Percentiles rank a stretch among this genome's conserved stretches.
These are phyloP conservation scores for Ordospora colligata DNA, from an alignment of 371 early-diverging fungal genomes.

Conservation along the genomic window DNA sequence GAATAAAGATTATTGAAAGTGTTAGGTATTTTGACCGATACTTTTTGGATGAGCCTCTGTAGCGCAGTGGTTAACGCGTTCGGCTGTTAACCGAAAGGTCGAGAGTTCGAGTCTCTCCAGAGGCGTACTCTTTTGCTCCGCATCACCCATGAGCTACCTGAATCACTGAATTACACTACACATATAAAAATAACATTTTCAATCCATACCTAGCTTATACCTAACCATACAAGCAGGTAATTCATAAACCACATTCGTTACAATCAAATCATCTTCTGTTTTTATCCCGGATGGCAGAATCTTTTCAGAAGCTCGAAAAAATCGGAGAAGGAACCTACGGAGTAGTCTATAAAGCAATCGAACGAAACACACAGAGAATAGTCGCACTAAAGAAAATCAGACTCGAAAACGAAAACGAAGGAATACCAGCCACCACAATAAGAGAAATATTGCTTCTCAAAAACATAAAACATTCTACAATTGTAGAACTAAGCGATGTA, in stretches of 20 bases:
- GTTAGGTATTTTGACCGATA: not conserved
- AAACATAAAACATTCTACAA: slow-evolving; percentile 76
- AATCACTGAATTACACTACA: not conserved
- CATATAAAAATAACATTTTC: not conserved
- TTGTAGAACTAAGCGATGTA: slow-evolving; percentile 82
- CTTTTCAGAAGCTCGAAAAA: slow-evolving; percentile 73
- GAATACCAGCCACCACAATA: slow-evolving; percentile 86
- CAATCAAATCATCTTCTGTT: not conserved
- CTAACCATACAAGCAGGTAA: no score
- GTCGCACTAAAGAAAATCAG: slow-evolving; percentile 93
- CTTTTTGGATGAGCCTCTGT: not conserved
- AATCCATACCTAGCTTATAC: not conserved
- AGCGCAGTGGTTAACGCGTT: slow-evolving; percentile 20
- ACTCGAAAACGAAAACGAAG: slow-evolving; percentile 84
- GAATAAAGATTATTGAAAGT: no score
- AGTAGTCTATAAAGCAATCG: slow-evolving; percentile 93
- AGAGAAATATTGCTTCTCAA: slow-evolving; percentile 87
- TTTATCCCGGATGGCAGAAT: slow-evolving; percentile 37
- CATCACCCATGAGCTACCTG: not conserved
- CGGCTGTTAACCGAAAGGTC: slow-evolving; percentile 19
- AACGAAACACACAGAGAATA: slow-evolving; percentile 71
- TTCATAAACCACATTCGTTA: no score
- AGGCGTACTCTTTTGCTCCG: not conserved
- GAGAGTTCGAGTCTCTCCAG: slow-evolving; percentile 19
- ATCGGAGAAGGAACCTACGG: slow-evolving; percentile 98